Conservation (phyloP, 2,329 filamentous ascomycete genomes). For the Pseudogymnoascus sp. region DNA sequence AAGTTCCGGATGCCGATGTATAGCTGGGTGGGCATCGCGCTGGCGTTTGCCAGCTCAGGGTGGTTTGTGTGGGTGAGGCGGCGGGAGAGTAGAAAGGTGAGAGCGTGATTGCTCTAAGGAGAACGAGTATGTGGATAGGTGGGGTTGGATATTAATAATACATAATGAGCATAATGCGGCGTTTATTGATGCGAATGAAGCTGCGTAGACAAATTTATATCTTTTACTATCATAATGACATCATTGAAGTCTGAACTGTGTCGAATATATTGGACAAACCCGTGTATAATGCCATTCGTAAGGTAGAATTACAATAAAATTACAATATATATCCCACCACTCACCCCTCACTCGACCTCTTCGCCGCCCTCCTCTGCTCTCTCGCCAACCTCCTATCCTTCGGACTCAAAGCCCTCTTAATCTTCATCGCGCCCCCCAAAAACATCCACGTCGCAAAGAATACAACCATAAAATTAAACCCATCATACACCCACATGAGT, state of each 20-base stretch:
- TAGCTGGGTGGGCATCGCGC: constrained; percentile 42
- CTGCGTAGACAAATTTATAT: neutral
- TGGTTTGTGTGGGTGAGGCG: constrained; percentile 40
- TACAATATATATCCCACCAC: neutral
- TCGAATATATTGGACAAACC: neutral
- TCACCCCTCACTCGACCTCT: constrained; percentile 2
- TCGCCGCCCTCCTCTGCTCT: neutral
- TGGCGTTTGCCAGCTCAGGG: constrained; percentile 41
- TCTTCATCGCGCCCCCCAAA: constrained; percentile 24
- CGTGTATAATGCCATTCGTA: neutral
- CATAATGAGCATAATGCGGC: constrained; percentile 3
- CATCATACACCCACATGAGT: constrained; percentile 54
- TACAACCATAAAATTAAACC: constrained; percentile 53
- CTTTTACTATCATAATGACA: neutral
- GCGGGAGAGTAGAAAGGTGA: constrained; percentile 30
- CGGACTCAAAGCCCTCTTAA: constrained; percentile 10
- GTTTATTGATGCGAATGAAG: constrained; percentile 1
- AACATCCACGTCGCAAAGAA: constrained; percentile 48
- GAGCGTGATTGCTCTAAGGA: neutral
- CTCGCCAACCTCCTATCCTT: constrained; percentile 10
- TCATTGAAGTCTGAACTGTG: neutral
- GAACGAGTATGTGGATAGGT: neutral
- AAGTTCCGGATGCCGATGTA: constrained; percentile 40
- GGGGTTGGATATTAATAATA: neutral
- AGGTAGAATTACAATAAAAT: neutral